phyloP scores from a whole-genome alignment of 2,329 filamentous ascomycete species.

The Alternaria arbusti region DNA sequence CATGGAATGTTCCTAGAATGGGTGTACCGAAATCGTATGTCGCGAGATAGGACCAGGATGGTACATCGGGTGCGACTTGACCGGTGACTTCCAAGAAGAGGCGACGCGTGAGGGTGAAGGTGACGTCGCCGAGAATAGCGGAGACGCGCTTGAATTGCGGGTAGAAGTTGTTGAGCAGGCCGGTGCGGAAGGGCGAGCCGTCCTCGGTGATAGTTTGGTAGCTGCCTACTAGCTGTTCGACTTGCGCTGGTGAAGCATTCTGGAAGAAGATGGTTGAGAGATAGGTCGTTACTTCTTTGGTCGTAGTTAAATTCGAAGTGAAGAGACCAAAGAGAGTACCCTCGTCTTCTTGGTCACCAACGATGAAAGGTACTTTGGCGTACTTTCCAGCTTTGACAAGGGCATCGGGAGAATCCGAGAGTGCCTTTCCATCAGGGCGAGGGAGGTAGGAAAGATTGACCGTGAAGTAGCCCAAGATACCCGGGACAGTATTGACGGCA shows the following conservation, averaged over 20 bases:
- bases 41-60: slow-evolving; percentile 76
- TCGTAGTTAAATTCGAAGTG: slow-evolving; percentile 71
- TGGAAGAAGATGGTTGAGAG: slow-evolving; percentile 68
- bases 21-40: slow-evolving; percentile 75
- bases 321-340: slow-evolving; percentile 76
- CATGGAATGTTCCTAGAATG: slow-evolving; percentile 78
- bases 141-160: slow-evolving; percentile 79
- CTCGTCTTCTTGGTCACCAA: slow-evolving; percentile 81
- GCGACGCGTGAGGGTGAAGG: slow-evolving; percentile 75
- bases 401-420: slow-evolving; percentile 68
- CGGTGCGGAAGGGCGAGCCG: slow-evolving; percentile 76
- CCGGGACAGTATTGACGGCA: slow-evolving; percentile 73
- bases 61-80: slow-evolving; percentile 62
- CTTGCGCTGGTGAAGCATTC: slow-evolving; percentile 56
- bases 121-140: slow-evolving; percentile 76
- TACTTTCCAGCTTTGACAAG: slow-evolving; percentile 62
- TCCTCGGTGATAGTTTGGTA: slow-evolving; percentile 65
- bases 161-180: slow-evolving; percentile 72
- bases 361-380: slow-evolving; percentile 67
- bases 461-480: slow-evolving; percentile 70
- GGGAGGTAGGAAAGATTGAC: slow-evolving; percentile 76
- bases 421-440: slow-evolving; percentile 70
- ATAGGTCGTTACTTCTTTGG: slow-evolving; percentile 66
- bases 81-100: slow-evolving; percentile 62
- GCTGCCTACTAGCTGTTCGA: slow-evolving; percentile 64